Percentiles rank a stretch among this genome's conserved stretches.
Evolutionary conservation across 768 basidiomycete species (phyloP).

Genomic region (Gautieria morchelliformis): DNA sequence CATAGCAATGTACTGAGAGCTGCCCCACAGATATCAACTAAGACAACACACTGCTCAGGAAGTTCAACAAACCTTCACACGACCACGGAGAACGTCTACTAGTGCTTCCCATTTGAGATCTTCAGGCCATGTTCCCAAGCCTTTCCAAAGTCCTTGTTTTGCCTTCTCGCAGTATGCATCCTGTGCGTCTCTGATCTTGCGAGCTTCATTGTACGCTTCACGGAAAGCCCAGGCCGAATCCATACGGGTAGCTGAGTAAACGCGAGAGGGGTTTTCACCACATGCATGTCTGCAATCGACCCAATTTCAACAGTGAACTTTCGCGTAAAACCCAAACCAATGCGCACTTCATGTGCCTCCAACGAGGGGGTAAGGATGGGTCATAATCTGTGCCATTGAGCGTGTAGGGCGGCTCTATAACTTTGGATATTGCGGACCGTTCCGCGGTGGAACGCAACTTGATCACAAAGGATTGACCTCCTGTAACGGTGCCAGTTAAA

Average conservation of each 20-base stretch:
- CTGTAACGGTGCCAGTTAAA: constrained; percentile 25
- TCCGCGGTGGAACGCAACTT: constrained; percentile 75
- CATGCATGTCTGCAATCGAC: constrained; percentile 43
- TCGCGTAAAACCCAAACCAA: not conserved
- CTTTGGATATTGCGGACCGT: constrained; percentile 68
- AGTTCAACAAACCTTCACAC: constrained; percentile 53
- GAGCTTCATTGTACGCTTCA: constrained; percentile 69
- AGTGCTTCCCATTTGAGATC: constrained; percentile 64
- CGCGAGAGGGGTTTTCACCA: constrained; percentile 25
- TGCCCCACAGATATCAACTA: constrained; percentile 16
- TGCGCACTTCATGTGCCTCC: constrained; percentile 75
- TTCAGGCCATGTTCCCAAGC: constrained; percentile 53
- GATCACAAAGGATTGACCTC: constrained; percentile 81
- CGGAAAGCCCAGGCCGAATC: constrained; percentile 74
- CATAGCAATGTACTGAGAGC: constrained; percentile 58
- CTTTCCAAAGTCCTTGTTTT: constrained; percentile 25
- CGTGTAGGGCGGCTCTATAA: constrained; percentile 71
- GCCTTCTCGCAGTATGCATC: constrained; percentile 62
- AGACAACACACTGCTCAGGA: no score
- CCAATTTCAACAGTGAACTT: constrained; percentile 10
- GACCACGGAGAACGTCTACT: constrained; percentile 76
- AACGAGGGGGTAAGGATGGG: constrained; percentile 37
- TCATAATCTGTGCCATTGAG: constrained; percentile 39
- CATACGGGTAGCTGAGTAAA: constrained; percentile 41
- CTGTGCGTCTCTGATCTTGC: constrained; percentile 56